Base-by-base conservation (phyloP, 345 rosid genomes). In the Aethionema arabicum region DNA sequence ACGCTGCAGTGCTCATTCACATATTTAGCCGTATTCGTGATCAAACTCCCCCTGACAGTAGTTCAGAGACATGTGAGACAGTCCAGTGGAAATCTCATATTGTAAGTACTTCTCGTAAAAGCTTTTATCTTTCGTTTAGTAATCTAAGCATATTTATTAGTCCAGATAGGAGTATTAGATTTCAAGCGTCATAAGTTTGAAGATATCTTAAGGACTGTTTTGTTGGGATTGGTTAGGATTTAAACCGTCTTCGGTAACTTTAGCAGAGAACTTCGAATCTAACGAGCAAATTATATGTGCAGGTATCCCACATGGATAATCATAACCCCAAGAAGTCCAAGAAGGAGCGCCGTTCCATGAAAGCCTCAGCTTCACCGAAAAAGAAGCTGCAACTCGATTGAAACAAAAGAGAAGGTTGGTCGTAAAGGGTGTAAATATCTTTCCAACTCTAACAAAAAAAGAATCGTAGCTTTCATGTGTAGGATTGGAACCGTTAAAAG, bases 1-100 rank as follows among this genome's bases (percentile, higher is more conserved):
- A 93, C 73, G 96, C 97, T 46, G 95, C 76, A n/a, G 95, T 90
- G 59, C 87, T 85, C 47, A 13, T 90, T 67, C 91, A 84, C 81
- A 83, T 85, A 75, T 93, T 93, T 76, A 66, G 56, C 52, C 83
- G 72, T 58, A 63, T 83, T 9, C 69, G 76, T 0, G 63, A 66
- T 55, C 78, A 74, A 37, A 69, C 85, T 68, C 79, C 70, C 72
- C 66, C 74, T 51, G 69, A 76, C 14, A 61, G 50, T 67, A 65
- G 54, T 59, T 56, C 61, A 2, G 89, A 80, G 37, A 79, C 77
- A 59, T 56, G 59, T 2, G 89, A 80, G 37, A 79, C 77, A 59
- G 51, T 65, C 27, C 88, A 81, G 68, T 87, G 97, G 96, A 92
- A 82, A 67, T 85, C 99, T 37, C 73, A 79, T 54, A 77, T 85